phyloP scores from a whole-genome alignment of 2,329 filamentous ascomycete genomes.

The Monilinia vaccinii-corymbosi region DNA sequence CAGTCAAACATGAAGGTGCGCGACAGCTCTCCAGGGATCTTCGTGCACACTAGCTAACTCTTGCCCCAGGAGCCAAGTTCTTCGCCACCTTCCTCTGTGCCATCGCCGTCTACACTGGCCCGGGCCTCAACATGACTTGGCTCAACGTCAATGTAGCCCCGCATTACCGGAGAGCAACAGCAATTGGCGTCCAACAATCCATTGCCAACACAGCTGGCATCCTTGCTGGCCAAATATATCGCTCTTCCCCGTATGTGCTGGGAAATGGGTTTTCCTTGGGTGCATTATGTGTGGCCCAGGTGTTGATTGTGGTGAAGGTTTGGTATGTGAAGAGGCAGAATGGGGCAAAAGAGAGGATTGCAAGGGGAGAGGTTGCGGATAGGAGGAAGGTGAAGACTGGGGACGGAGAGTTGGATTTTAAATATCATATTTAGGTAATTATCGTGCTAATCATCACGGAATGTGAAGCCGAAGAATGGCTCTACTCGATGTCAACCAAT shows the following conservation, averaged over 20 bases:
- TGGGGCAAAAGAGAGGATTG: constrained; percentile 32
- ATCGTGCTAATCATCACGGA: no score
- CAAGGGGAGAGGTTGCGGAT: constrained; percentile 35
- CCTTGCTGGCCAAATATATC: constrained; percentile 28
- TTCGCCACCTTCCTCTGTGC: constrained; percentile 41
- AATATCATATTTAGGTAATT: constrained; percentile 34
- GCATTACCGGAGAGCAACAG: constrained; percentile 38
- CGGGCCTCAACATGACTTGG: constrained; percentile 41
- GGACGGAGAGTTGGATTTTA: constrained; percentile 39
- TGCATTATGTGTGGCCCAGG: constrained; percentile 11
- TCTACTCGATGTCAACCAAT: no score
- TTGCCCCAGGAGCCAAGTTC: constrained; percentile 30
- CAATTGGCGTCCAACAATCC: constrained; percentile 38
- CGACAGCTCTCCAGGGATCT: no score
- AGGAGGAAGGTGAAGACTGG: constrained; percentile 37
- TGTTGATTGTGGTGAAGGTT: constrained; percentile 33
- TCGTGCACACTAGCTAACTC: background rate
- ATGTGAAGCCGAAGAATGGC: no score
- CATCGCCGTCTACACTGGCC: constrained; percentile 38
- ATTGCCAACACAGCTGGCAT: constrained; percentile 40
- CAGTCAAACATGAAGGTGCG: constrained; percentile 35
- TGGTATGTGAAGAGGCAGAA: constrained; percentile 37
- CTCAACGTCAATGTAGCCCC: constrained; percentile 38
- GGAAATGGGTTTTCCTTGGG: constrained; percentile 20
- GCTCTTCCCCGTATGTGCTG: constrained; percentile 19